A percentile compares a stretch with the other conserved stretches of the same genome.
Conservation (phyloP, 2,329 filamentous ascomycete genomes). For the Zasmidium cellare region DNA sequence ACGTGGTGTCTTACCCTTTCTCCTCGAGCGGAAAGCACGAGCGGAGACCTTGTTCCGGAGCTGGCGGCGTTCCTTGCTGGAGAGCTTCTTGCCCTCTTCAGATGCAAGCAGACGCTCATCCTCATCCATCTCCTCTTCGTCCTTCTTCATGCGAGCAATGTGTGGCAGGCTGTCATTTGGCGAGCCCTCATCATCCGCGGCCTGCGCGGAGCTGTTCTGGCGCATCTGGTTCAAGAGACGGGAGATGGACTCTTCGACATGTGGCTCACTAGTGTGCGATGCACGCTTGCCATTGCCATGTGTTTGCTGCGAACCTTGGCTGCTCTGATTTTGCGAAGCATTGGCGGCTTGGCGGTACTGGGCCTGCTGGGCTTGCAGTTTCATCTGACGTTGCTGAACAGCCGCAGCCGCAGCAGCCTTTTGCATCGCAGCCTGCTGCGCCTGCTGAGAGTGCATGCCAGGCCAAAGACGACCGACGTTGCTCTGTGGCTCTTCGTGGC, state of each 20-base stretch:
- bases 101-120: constrained; percentile 92
- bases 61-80: constrained; percentile 93
- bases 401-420: constrained; percentile 43
- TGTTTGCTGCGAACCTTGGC: constrained; percentile 33
- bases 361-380: constrained; percentile 39
- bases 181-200: constrained; percentile 48
- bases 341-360: constrained; percentile 36
- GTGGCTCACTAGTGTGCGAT: constrained; percentile 46
- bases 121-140: constrained; percentile 98
- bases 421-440: constrained; percentile 62
- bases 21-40: constrained; percentile 92
- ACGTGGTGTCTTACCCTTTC: constrained; percentile 73
- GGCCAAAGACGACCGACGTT: constrained; percentile 76
- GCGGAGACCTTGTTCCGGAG: constrained; percentile 99
- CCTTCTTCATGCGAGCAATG: constrained; percentile 77
- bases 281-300: constrained; percentile 46
- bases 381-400: constrained; percentile 53
- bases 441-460: constrained; percentile 88
- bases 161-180: constrained; percentile 57
- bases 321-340: constrained; percentile 19
- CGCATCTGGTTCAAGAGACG: constrained; percentile 92
- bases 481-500: constrained; percentile 59
- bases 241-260: constrained; percentile 83
- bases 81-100: constrained; percentile 98
- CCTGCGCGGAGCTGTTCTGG: constrained; percentile 61